phyloP scores from a whole-genome alignment of 1,284 basidiomycete species.

The Ustanciosporium gigantosporum region DNA sequence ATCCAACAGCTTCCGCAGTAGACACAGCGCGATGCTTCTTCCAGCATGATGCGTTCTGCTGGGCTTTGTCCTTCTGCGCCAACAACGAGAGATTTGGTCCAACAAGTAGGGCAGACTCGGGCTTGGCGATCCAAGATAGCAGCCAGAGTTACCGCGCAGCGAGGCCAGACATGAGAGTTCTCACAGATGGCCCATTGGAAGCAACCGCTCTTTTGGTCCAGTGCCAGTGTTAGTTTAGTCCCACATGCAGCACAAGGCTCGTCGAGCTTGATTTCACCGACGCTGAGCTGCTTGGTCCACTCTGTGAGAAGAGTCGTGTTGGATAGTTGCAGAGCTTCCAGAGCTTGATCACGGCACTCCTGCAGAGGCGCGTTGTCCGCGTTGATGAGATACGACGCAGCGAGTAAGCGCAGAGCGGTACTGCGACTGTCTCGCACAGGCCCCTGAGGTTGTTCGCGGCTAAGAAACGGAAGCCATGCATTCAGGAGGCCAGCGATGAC shows the following conservation, averaged over 20 bases:
- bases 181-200: constrained; percentile 27
- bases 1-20: constrained; percentile 32
- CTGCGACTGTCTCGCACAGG: too few relatives aligned
- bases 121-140: constrained; percentile 21
- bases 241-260: constrained; percentile 27
- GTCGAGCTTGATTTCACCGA: background rate
- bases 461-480: too few relatives aligned
- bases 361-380: too few relatives aligned
- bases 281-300: too few relatives aligned
- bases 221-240: constrained; percentile 8
- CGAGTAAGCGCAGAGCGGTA: too few relatives aligned
- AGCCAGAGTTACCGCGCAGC: constrained; percentile 29
- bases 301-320: too few relatives aligned
- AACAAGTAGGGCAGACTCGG: constrained; percentile 24
- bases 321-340: too few relatives aligned
- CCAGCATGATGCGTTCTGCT: constrained; percentile 5
- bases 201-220: constrained; percentile 1
- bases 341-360: too few relatives aligned
- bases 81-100: constrained; percentile 23
- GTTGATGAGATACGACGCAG: too few relatives aligned
- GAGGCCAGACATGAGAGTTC: constrained; percentile 33
- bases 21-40: constrained; percentile 6
- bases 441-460: too few relatives aligned
- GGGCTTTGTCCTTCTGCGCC: constrained; percentile 4
- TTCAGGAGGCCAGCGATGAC: too few relatives aligned